phyloP scores from a whole-genome alignment of 1,284 basidiomycete species.

The Kwoniella shivajii region DNA sequence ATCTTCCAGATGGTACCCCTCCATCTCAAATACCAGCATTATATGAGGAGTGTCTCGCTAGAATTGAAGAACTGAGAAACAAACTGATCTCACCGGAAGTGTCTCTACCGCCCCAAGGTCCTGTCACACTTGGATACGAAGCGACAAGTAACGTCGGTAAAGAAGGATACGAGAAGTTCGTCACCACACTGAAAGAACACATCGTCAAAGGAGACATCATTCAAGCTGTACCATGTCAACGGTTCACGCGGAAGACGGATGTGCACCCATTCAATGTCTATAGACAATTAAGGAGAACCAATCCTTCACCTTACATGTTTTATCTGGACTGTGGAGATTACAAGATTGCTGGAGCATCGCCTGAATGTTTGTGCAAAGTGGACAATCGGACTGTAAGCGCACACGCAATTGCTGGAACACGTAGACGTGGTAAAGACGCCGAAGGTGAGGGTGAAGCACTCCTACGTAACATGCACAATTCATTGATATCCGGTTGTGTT shows the following conservation, averaged over 20 bases:
- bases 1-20: constrained; percentile 64
- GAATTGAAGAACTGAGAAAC: constrained; percentile 73
- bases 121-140: constrained; percentile 62
- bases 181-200: constrained; percentile 88
- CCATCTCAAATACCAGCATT: constrained; percentile 67
- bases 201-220: constrained; percentile 98
- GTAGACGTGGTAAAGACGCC: constrained; percentile 77
- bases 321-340: constrained; percentile 91
- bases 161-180: constrained; percentile 87
- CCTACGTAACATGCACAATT: no score
- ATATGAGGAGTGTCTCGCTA: constrained; percentile 78
- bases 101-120: constrained; percentile 60
- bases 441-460: constrained; percentile 64
- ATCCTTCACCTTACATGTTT: constrained; percentile 99
- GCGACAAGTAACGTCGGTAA: constrained; percentile 90
- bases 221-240: constrained; percentile 95
- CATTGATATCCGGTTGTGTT: constrained; percentile 10
- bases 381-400: constrained; percentile 90
- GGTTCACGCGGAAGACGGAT: constrained; percentile 78
- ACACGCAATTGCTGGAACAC: constrained; percentile 97
- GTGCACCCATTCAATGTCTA: constrained; percentile 98
- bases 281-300: constrained; percentile 87
- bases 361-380: constrained; percentile 97
- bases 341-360: constrained; percentile 94
- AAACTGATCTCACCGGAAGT: constrained; percentile 63